Conservation (phyloP, 2,329 filamentous ascomycete species). For the Fusarium lateritium region DNA sequence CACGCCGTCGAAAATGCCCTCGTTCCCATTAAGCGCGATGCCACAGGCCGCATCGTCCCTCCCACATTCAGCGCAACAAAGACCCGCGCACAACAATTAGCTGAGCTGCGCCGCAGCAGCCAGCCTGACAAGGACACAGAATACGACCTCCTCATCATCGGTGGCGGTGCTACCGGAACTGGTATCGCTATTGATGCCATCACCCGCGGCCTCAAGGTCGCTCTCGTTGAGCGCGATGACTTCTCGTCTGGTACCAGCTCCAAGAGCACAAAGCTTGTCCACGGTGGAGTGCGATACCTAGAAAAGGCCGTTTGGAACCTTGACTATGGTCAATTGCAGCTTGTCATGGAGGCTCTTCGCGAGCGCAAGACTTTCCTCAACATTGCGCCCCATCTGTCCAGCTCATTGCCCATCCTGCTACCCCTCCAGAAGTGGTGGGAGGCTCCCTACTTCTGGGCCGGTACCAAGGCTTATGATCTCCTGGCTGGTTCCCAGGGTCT, state of each 20-base stretch:
- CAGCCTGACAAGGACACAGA: conserved; percentile 62
- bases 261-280: conserved; percentile 90
- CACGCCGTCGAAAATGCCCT: conserved; percentile 53
- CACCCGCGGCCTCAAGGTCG: conserved; percentile 84
- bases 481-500: conserved; percentile 86
- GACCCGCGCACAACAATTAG: conserved; percentile 57
- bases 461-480: conserved; percentile 84
- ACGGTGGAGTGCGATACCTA: conserved; percentile 86
- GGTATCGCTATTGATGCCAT: conserved; percentile 87
- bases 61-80: conserved; percentile 56
- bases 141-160: conserved; percentile 85
- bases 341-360: conserved; percentile 85
- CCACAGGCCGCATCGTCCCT: conserved; percentile 55
- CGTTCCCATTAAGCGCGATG: conserved; percentile 55
- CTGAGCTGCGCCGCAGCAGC: conserved; percentile 55
- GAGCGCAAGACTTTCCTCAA: conserved; percentile 88
- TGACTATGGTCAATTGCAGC: conserved; percentile 85
- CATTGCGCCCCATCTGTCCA: conserved; percentile 85
- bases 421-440: conserved; percentile 88
- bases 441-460: conserved; percentile 79
- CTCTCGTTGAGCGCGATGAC: conserved; percentile 86
- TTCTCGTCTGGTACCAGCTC: conserved; percentile 87
- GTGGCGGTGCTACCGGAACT: conserved; percentile 83
- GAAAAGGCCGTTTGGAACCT: conserved; percentile 90
- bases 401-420: conserved; percentile 87